Conservation (phyloP, 1,139 yeast genomes). For the Candida glucosophila region DNA sequence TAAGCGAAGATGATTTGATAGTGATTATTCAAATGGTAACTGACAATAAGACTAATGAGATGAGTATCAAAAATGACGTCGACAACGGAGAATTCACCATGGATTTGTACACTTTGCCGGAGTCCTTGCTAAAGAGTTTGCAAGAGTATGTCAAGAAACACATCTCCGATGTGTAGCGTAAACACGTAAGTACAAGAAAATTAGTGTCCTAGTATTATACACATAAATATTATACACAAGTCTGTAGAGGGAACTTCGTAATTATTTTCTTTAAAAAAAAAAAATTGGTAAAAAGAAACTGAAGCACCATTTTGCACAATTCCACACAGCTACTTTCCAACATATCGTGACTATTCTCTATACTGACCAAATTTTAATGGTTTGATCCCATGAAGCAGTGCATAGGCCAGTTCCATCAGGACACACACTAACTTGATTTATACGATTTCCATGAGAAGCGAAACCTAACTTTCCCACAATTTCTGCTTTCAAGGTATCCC, state of each 20-base stretch:
- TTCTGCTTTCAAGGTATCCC: slow-evolving; percentile 69
- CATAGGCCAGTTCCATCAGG: slow-evolving; percentile 70
- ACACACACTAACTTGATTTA: slow-evolving; percentile 58
- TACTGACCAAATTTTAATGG: slow-evolving; percentile 58
- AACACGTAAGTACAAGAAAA: background rate
- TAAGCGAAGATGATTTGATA: slow-evolving; percentile 85
- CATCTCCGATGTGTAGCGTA: slow-evolving; percentile 26
- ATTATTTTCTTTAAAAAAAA: too few relatives aligned
- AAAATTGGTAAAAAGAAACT: too few relatives aligned
- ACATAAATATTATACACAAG: too few relatives aligned
- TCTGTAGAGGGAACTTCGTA: too few relatives aligned
- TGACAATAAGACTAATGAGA: slow-evolving; percentile 89
- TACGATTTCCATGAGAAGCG: slow-evolving; percentile 51
- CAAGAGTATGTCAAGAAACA: slow-evolving; percentile 89
- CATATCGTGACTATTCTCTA: too few relatives aligned
- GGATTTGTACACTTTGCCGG: slow-evolving; percentile 93
- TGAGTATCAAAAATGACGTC: slow-evolving; percentile 92
- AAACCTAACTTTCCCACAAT: slow-evolving; percentile 49
- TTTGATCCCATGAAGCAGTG: slow-evolving; percentile 66
- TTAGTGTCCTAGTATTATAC: background rate
- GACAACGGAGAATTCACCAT: slow-evolving; percentile 97
- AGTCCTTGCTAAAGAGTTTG: slow-evolving; percentile 79
- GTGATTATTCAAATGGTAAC: slow-evolving; percentile 97
- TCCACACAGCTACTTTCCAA: too few relatives aligned
- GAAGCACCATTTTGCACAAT: too few relatives aligned